Evolutionary conservation across 1,139 yeast species (phyloP).

Genomic region (Scheffersomyces stambukii): DNA sequence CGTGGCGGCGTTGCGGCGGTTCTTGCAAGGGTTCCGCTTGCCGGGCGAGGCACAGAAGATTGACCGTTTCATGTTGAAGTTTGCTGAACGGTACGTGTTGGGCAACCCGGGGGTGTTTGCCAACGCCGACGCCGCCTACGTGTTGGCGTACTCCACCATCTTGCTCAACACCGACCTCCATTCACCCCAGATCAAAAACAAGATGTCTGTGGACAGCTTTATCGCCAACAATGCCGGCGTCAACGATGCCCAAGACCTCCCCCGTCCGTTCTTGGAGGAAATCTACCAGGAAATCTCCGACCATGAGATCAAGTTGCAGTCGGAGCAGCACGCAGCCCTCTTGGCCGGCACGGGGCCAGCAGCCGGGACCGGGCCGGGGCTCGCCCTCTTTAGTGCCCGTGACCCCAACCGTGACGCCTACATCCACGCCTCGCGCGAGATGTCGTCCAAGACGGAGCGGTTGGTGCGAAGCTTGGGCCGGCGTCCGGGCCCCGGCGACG

Average conservation of each 20-base stretch:
- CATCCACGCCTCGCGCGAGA: constrained; percentile 86
- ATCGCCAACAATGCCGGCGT: constrained; percentile 86
- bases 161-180: constrained; percentile 94
- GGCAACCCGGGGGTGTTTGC: constrained; percentile 86
- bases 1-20: constrained; percentile 80
- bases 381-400: constrained; percentile 57
- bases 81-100: constrained; percentile 86
- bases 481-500: constrained; percentile 30
- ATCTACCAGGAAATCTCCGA: constrained; percentile 73
- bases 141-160: constrained; percentile 87
- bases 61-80: constrained; percentile 93
- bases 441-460: constrained; percentile 84
- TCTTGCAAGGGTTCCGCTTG: constrained; percentile 82
- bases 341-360: too few species aligned
- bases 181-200: constrained; percentile 75
- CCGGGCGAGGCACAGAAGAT: constrained; percentile 99
- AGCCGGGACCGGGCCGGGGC: too few species aligned
- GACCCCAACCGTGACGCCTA: constrained; percentile 83
- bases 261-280: constrained; percentile 62
- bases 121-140: constrained; percentile 92
- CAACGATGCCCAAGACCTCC: constrained; percentile 84
- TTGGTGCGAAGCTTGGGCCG: constrained; percentile 70
- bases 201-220: constrained; percentile 88
- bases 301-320: constrained; percentile 84
- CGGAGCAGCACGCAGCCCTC: constrained; percentile 93